Conservation (phyloP, 345 rosid genomes). For the Populus euphratica region DNA sequence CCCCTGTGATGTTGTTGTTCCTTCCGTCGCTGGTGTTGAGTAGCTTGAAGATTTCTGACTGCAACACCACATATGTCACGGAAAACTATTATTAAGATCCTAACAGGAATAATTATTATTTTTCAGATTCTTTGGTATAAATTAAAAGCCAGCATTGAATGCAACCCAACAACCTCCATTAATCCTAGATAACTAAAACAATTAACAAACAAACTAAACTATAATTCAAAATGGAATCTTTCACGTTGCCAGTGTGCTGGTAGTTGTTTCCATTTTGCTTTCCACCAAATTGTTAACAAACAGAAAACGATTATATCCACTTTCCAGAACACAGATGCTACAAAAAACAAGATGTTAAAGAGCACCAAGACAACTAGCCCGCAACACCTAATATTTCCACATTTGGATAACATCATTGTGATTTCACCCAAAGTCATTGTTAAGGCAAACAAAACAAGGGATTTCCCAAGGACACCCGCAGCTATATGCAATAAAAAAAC, state of each 20-base stretch:
- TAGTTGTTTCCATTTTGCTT: background rate
- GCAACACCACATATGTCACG: slow-evolving; percentile 12
- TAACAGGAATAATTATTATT: background rate
- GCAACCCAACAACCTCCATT: slow-evolving; percentile 15
- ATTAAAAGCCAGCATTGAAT: background rate
- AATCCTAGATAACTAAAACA: background rate
- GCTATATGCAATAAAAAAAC: background rate
- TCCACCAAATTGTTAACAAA: background rate
- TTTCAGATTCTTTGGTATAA: slow-evolving; percentile 4
- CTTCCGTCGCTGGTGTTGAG: slow-evolving; percentile 45
- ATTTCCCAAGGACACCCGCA: background rate
- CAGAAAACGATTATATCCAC: no score
- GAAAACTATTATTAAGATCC: background rate
- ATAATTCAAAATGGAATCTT: slow-evolving; percentile 14
- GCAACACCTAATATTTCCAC: background rate
- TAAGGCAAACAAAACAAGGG: background rate
- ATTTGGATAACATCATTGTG: background rate
- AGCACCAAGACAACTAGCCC: background rate
- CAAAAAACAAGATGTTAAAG: no score
- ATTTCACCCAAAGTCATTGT: background rate
- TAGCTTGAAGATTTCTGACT: slow-evolving; percentile 81
- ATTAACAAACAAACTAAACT: background rate
- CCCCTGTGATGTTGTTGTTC: slow-evolving; percentile 35
- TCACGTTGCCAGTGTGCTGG: slow-evolving; percentile 10
- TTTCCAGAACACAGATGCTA: no score